Evolutionary conservation across 495 filamentous ascomycete species (phyloP), one percentile per base, ranked within the genome.

Genomic region (Penicillium alfredii): DNA sequence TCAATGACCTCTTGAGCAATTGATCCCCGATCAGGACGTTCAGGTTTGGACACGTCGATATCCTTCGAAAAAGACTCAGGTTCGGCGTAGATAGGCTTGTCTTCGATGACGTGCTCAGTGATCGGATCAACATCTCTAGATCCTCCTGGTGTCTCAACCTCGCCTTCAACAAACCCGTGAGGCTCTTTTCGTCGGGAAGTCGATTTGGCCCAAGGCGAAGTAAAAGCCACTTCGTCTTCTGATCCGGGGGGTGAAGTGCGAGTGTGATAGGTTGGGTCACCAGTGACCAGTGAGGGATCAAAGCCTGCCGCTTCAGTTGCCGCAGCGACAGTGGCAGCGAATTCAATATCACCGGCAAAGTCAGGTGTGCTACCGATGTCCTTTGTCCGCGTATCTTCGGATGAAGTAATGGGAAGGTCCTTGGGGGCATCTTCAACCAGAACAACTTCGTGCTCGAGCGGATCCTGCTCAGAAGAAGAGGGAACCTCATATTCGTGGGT

Each of bases 291-390:
- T 16, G 82, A 73, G 13, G 81, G 76, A 53, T 86, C 76, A 40
- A 87, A 87, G 0, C 82, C 82, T 33, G 76, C 70, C 4, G 74
- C 74, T 55, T 80, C 55, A 12, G 84, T 69, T 4, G 76, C 80
- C 22, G 82, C 83, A 47, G 81, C 82, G n/a, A 86, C 51, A 7
- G 71, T 76, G 15, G 82, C 82, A 11, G 80, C 74, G 31, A 87
- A 87, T 21, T 76, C 79, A 24, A 81, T 63, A 38, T 87, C 82
- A 16, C 77, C 68, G 6, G 66, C 56, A 30, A 53, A 47, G 1
- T 41, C 45, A 6, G 33, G 15, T 5, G 38, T 40, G 9, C 17
- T 11, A 8, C 35, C 13, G 16, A 48, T 10, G 29, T 35, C 19
- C 42, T 49, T 60, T 25, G 51, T 33, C 27, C 44, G 38, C 0